Evolutionary conservation across 129 eudicot genomes (phyloP).

Genomic region (Flaveria brownii): DNA sequence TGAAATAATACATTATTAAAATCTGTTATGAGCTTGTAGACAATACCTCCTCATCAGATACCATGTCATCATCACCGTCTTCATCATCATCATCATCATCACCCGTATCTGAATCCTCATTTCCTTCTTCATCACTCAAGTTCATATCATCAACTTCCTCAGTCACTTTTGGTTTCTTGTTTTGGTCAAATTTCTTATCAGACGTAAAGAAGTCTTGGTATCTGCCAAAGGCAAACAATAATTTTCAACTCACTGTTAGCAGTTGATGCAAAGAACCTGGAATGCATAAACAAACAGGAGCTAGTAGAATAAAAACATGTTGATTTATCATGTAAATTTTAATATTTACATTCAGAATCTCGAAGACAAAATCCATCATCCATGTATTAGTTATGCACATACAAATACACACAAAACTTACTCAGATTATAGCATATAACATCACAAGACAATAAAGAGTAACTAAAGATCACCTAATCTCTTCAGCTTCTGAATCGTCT

Average conservation of each 20-base stretch:
- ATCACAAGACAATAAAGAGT: background rate
- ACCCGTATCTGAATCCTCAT: constrained; percentile 47
- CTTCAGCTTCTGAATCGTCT: constrained; percentile 30
- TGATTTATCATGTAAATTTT: background rate
- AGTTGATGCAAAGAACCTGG: constrained; percentile 2
- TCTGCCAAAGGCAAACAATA: constrained; percentile 36
- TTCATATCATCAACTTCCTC: constrained; percentile 48
- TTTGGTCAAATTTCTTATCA: constrained; percentile 43
- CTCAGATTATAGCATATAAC: background rate
- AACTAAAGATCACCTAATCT: constrained; percentile 46
- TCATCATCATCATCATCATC: constrained; percentile 29
- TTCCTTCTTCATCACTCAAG: constrained; percentile 36
- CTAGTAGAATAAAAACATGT: background rate
- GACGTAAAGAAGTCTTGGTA: constrained; percentile 69
- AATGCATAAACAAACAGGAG: background rate
- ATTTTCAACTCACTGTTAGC: constrained; percentile 21
- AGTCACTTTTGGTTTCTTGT: constrained; percentile 41
- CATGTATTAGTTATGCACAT: background rate
- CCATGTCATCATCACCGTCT: constrained; percentile 34
- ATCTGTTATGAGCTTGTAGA: background rate
- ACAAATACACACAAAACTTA: background rate
- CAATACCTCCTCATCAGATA: constrained; percentile 46
- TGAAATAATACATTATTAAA: background rate
- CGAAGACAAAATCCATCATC: background rate
- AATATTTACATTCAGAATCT: background rate